Conservation (phyloP, 495 filamentous ascomycete species). For the Penicillium angulare region DNA sequence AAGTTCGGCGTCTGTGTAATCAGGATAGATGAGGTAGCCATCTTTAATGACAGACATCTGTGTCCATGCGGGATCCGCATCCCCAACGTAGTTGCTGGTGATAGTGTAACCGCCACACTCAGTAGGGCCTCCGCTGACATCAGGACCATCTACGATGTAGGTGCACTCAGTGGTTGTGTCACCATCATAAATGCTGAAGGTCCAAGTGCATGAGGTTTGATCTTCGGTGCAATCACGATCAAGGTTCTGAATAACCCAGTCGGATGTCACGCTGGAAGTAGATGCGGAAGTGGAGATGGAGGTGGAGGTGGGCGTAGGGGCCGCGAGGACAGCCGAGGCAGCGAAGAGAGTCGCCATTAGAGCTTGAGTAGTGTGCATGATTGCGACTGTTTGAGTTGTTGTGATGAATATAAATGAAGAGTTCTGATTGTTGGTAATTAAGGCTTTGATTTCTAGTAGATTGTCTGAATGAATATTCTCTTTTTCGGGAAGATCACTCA, state of each 20-base stretch:
- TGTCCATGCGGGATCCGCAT: not conserved
- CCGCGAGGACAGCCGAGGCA: not conserved
- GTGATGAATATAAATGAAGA: not conserved
- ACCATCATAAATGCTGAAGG: conserved; percentile 2
- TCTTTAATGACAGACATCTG: not conserved
- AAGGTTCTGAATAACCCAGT: conserved; percentile 1
- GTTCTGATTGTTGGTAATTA: not conserved
- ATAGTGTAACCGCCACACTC: not conserved
- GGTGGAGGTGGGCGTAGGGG: conserved; percentile 1
- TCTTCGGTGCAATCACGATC: not conserved
- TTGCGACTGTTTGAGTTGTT: not conserved
- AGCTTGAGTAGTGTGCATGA: conserved; percentile 1
- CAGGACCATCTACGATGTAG: conserved; percentile 1
- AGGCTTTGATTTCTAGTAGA: not conserved
- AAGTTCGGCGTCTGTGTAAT: not conserved
- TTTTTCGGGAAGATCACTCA: not conserved
- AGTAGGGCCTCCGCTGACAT: not conserved
- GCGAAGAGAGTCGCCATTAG: not conserved
- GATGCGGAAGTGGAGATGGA: not conserved
- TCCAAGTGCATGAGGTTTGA: conserved; percentile 1
- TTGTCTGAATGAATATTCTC: not conserved
- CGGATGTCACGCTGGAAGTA: not conserved
- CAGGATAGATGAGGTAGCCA: conserved; percentile 1
- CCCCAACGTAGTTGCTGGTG: not conserved
- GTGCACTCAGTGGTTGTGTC: not conserved